A percentile compares a stretch with the other conserved stretches of the same genome.
phyloP scores from a whole-genome alignment of 2,329 filamentous ascomycete species.

The Hortaea werneckii region DNA sequence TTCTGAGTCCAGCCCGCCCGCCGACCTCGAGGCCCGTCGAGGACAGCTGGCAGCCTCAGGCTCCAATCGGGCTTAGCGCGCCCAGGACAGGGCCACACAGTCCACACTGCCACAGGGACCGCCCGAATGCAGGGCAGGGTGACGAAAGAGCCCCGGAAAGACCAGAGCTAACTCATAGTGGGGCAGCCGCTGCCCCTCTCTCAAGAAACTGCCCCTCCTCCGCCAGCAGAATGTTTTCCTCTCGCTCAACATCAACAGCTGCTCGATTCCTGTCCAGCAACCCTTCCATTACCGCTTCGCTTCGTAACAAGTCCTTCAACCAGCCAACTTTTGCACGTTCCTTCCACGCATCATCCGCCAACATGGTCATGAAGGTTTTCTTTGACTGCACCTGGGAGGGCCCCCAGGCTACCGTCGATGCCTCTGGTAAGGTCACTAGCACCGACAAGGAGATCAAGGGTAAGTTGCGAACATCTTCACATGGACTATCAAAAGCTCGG shows the following conservation, averaged over 20 bases:
- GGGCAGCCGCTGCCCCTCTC: slow-evolving; percentile 2
- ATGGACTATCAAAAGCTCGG: no score
- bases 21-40: no score
- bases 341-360: slow-evolving; percentile 57
- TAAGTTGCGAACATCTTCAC: no score
- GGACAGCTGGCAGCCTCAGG: no score
- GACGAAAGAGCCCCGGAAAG: not conserved
- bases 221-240: slow-evolving; percentile 10
- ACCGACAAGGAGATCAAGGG: slow-evolving; percentile 41
- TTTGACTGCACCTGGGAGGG: slow-evolving; percentile 45
- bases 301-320: slow-evolving; percentile 28
- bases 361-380: slow-evolving; percentile 65
- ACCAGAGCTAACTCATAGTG: not conserved
- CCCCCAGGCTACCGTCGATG: slow-evolving; percentile 55
- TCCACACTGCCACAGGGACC: no score
- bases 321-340: slow-evolving; percentile 34
- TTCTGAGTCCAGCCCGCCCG: no score
- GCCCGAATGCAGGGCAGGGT: no score
- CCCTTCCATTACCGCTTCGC: slow-evolving; percentile 4
- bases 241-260: slow-evolving; percentile 9
- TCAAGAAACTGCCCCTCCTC: not conserved
- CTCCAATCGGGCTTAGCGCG: no score
- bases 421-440: slow-evolving; percentile 40
- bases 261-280: slow-evolving; percentile 5
- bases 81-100: no score